Percentiles rank a stretch among this genome's conserved stretches.
Conservation (phyloP, 345 rosid species). For the Populus davidiana region DNA sequence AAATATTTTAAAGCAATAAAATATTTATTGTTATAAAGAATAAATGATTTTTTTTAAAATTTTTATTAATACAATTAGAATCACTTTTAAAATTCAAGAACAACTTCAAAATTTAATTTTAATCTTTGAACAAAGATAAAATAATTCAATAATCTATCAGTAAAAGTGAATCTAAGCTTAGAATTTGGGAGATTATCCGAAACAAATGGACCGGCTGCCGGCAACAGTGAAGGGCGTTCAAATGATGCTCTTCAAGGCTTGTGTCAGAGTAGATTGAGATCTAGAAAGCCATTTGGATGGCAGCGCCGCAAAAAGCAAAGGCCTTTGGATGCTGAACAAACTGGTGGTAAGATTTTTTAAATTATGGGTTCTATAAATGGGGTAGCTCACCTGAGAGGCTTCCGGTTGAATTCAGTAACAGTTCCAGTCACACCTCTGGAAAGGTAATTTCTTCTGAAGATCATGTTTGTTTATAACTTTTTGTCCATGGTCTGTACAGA, state of each 20-base stretch:
- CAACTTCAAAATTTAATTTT: too few relatives aligned
- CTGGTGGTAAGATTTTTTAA: slow-evolving; percentile 1
- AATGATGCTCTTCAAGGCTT: slow-evolving; percentile 12
- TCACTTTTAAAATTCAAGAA: too few relatives aligned
- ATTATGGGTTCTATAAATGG: not conserved
- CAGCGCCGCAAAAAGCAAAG: slow-evolving; percentile 33
- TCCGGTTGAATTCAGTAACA: slow-evolving; percentile 1
- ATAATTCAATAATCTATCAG: too few relatives aligned
- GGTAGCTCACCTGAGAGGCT: slow-evolving; percentile 3
- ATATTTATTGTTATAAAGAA: too few relatives aligned
- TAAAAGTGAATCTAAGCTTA: too few relatives aligned
- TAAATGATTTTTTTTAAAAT: too few relatives aligned
- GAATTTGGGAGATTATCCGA: not conserved
- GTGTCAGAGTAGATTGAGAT: slow-evolving; percentile 5
- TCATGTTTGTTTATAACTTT: not conserved
- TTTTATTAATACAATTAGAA: too few relatives aligned
- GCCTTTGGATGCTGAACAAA: slow-evolving; percentile 16
- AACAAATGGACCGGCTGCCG: slow-evolving; percentile 2
- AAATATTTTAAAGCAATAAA: too few relatives aligned
- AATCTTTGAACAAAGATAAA: too few relatives aligned
- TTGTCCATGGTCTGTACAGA: not conserved
- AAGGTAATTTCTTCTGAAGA: slow-evolving; percentile 25
- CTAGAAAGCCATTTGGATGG: slow-evolving; percentile 37
- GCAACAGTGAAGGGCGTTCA: slow-evolving; percentile 5
- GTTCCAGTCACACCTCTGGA: slow-evolving; percentile 10